A percentile compares a stretch with the other conserved stretches of the same genome.
Evolutionary conservation across 345 rosid species (phyloP).

Genomic region (Orychophragmus violaceus): DNA sequence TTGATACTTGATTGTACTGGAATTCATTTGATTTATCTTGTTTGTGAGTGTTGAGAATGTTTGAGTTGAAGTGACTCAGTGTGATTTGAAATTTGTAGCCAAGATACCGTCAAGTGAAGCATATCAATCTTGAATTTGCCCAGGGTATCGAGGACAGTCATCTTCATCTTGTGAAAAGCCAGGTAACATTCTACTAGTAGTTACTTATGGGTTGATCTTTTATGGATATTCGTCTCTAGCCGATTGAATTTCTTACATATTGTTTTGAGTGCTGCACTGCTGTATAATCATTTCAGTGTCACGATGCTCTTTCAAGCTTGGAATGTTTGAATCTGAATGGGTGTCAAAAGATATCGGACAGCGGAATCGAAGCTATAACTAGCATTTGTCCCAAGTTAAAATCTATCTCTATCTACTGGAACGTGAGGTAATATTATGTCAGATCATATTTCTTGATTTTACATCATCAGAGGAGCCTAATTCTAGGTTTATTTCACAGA

Average conservation of each 20-base stretch:
- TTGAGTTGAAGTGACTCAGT: background rate
- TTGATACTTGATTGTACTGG: background rate
- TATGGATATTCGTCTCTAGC: background rate
- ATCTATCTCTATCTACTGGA: constrained; percentile 84
- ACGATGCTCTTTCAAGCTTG: constrained; percentile 47
- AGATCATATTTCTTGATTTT: background rate
- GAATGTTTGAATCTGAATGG: constrained; percentile 81
- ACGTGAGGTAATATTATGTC: constrained; percentile 60
- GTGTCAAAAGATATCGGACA: constrained; percentile 93
- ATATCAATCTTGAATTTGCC: constrained; percentile 77
- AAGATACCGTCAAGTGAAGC: constrained; percentile 62
- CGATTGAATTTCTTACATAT: background rate
- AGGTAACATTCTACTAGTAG: constrained; percentile 32
- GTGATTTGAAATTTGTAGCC: constrained; percentile 39
- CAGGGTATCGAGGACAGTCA: constrained; percentile 72
- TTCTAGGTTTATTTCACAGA: constrained; percentile 36
- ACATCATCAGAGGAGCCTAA: constrained; percentile 2
- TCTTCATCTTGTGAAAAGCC: constrained; percentile 47
- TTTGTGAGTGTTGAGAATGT: background rate
- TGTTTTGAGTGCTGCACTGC: background rate
- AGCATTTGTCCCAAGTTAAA: constrained; percentile 59
- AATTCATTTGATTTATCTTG: background rate
- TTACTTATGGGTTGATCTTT: background rate
- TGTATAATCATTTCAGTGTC: constrained; percentile 39
- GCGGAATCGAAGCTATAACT: constrained; percentile 63